Conservation (phyloP, 495 filamentous ascomycete species). For the Lasiosphaeria ovina region DNA sequence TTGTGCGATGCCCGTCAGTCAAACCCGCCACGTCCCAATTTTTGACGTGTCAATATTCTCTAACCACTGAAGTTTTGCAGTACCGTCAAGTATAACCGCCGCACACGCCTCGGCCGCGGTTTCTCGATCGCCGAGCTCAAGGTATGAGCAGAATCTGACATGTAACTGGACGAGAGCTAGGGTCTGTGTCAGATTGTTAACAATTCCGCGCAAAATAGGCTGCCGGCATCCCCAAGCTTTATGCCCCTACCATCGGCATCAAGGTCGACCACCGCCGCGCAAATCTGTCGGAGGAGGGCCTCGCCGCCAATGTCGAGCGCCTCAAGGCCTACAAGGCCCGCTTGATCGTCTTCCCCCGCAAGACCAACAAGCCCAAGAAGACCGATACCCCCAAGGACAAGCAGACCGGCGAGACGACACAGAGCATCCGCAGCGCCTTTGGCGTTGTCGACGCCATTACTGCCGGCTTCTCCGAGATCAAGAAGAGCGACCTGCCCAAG, state of each 20-base stretch:
- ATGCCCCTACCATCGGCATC: slow-evolving; percentile 95
- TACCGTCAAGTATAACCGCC: slow-evolving; percentile 93
- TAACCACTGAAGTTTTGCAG: slow-evolving; percentile 29
- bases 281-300: slow-evolving; percentile 93
- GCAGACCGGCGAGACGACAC: slow-evolving; percentile 65
- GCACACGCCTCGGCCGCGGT: slow-evolving; percentile 91
- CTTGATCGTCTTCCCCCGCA: slow-evolving; percentile 96
- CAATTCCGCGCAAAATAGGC: slow-evolving; percentile 55
- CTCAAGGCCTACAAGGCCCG: slow-evolving; percentile 93
- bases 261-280: slow-evolving; percentile 91
- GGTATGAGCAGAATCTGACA: slow-evolving; percentile 52
- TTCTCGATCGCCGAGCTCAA: slow-evolving; percentile 97
- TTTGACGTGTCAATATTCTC: not conserved
- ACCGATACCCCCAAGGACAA: slow-evolving; percentile 88
- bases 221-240: slow-evolving; percentile 90
- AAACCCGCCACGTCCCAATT: slow-evolving; percentile 3
- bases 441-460: slow-evolving; percentile 65
- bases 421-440: slow-evolving; percentile 54
- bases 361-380: slow-evolving; percentile 85
- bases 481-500: slow-evolving; percentile 74
- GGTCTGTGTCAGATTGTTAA: slow-evolving; percentile 10
- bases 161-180: no score
- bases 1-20: slow-evolving; percentile 80
- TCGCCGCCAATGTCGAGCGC: slow-evolving; percentile 89
- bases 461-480: slow-evolving; percentile 70